phyloP scores from a whole-genome alignment of 2,329 filamentous ascomycete genomes.

The Furcasterigmium furcatum region DNA sequence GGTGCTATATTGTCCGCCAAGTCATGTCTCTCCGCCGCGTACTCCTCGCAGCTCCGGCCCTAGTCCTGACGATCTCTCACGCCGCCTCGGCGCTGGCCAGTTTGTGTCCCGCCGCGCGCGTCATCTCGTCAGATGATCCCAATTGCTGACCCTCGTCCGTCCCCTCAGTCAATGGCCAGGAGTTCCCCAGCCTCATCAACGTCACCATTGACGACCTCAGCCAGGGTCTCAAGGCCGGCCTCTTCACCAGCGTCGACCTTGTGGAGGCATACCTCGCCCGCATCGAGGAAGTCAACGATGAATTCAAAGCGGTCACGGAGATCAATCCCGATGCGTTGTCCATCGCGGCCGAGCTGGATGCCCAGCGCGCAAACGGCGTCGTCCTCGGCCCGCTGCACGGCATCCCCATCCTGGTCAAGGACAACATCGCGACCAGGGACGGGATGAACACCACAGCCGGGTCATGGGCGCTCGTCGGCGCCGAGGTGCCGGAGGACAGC shows the following conservation, averaged over 20 bases:
- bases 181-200: slow-evolving; percentile 50
- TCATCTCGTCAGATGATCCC: background rate
- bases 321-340: slow-evolving; percentile 63
- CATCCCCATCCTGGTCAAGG: slow-evolving; percentile 73
- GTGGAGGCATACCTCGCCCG: slow-evolving; percentile 60
- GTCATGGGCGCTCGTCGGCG: slow-evolving; percentile 63
- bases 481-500: slow-evolving; percentile 65
- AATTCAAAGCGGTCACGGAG: slow-evolving; percentile 62
- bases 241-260: slow-evolving; percentile 55
- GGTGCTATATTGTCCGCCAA: too few relatives aligned
- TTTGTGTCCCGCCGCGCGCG: background rate
- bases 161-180: background rate
- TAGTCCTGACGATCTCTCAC: too few relatives aligned
- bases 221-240: slow-evolving; percentile 47
- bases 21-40: too few relatives aligned
- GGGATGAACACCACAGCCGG: slow-evolving; percentile 73
- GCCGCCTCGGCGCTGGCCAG: background rate
- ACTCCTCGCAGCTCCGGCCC: too few relatives aligned
- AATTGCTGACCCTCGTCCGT: background rate
- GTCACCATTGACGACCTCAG: slow-evolving; percentile 68
- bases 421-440: slow-evolving; percentile 67
- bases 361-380: slow-evolving; percentile 52
- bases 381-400: slow-evolving; percentile 68
- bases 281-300: slow-evolving; percentile 58
- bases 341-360: slow-evolving; percentile 60